Base-by-base conservation (phyloP, 257 asterid genomes). In the Ophiorrhiza pumila region DNA sequence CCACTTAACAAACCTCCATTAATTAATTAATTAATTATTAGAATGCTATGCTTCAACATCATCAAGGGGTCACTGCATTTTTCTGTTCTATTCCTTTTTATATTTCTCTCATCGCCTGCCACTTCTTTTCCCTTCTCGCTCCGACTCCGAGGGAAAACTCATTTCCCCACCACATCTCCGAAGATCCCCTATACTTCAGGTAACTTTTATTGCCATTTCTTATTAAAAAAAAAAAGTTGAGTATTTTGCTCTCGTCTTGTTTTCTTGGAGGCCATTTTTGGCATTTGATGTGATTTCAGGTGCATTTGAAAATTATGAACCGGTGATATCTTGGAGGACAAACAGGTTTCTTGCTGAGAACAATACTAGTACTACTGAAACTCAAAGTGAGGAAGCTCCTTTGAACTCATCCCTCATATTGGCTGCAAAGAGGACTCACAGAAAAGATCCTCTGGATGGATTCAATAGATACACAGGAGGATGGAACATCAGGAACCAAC, bases 401-500 rank as follows among this genome's bases (percentile, higher is more conserved):
- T 62, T 81, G 43, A 90, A 88, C 80, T 86, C 96, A n/a, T 79
- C 92, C 61, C 82, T 93, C 20, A 67, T 81, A 31, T 80, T 93
- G 88, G 98, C 97, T 84, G 89, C 86, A 5, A 82, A 76, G 31
- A 85, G 97, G 80, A 89, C 98, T 27, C 20, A 78, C 64, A 84
- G 96, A 68, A 84, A 80, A 83, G 97, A 91, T 59, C 98, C 98
- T 62, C 77, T 89, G 17, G 60, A 90, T 83, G 69, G 77, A 69
- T 93, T 90, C 65, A 60, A 79, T 29, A 85, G 57, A 62, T 93
- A 93, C 73, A 76, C 74, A 9, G 98, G 97, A 25, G 98, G 98
- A 0, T 93, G 96, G 98, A 93, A 93, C 72, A 90, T 93, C 62
- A 90, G 93, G 35, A 85, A 90, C 57, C 64, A 76, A 52, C 97